A percentile compares a stretch with the other conserved stretches of the same genome.
Evolutionary conservation across 2,329 filamentous ascomycete species (phyloP).

Genomic region (Ilyonectria mors-panacis): DNA sequence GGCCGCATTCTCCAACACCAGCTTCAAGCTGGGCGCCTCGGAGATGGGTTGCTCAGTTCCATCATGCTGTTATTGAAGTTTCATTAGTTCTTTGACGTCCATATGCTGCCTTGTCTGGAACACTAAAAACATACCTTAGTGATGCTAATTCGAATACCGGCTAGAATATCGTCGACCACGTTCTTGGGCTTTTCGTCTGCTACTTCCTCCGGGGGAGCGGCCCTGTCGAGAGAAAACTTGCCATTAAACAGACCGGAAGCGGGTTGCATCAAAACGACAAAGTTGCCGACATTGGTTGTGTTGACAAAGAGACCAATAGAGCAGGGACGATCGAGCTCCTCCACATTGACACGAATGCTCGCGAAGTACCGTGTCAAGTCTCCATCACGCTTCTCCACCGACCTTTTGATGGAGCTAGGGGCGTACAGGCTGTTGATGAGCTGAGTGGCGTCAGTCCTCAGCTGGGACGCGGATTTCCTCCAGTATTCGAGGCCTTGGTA

Average conservation of each 20-base stretch:
- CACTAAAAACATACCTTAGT: conserved; percentile 47
- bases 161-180: conserved; percentile 45
- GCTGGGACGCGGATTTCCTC: conserved; percentile 44
- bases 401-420: conserved; percentile 14
- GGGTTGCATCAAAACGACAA: conserved; percentile 56
- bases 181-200: conserved; percentile 27
- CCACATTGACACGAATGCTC: conserved; percentile 51
- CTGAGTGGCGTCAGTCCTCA: conserved; percentile 43
- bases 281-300: conserved; percentile 51
- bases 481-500: conserved; percentile 57
- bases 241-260: conserved; percentile 50
- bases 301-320: conserved; percentile 53
- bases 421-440: conserved; percentile 55
- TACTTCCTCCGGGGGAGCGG: conserved; percentile 60
- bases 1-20: conserved; percentile 53
- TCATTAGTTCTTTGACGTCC: background rate
- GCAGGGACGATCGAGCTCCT: conserved; percentile 54
- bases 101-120: background rate
- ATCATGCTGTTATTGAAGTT: conserved; percentile 45
- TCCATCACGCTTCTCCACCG: conserved; percentile 26
- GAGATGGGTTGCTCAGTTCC: conserved; percentile 45
- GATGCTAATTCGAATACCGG: conserved; percentile 52
- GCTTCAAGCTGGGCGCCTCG: conserved; percentile 52
- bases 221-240: conserved; percentile 65
- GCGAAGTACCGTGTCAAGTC: conserved; percentile 54